Base-by-base conservation (phyloP, 352 stramenopile species). In the Globisporangium carolinianum region DNA sequence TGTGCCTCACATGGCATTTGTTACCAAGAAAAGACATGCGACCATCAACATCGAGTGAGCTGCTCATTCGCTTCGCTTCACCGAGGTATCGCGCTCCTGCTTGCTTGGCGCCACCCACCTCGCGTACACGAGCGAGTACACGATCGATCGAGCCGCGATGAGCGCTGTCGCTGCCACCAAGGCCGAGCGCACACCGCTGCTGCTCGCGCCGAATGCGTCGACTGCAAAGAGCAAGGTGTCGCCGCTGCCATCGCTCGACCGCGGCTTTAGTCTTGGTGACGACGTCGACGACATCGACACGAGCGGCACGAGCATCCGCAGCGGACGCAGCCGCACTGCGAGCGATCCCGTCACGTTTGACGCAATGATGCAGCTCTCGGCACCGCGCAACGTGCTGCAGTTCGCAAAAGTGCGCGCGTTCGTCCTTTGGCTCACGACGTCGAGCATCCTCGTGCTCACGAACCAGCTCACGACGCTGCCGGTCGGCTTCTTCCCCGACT, bases 381-480 rank as follows among this genome's bases (percentile, higher is more conserved):
- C 65, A 61, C 74, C 79, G 32, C 72, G 67, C 49, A 83, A 85
- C 52, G 72, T 75, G 53, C 55, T 90, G 46, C 75, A 74, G 39
- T 55, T 75, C 36, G 66, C 66, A 39, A 72, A 62, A 12, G 65
- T 75, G 47, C 79, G 79, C 32, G 61, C 68, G 35, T 60, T 75
- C 17, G 57, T 74, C 24, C 75, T 87, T 51, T 87, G 75, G 65
- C 52, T 80, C 47, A 55, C 72, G 42, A 73, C 72, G 7, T 79
- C 75, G 17, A 61, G 56, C 53, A 72, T 87, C 41, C 61, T 90
- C 37, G 87, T 90, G 62, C 72, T 87, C 18, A 76, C 74, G 10
- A 90, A 90, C 61, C 79, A 87, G 53, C 75, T 90, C 58, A 87
- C 77, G 45, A 87, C 76, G 59, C 68, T 90, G 9, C 72, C 77